Percentiles rank a stretch among this genome's conserved stretches.
Evolutionary conservation across 257 asterid species (phyloP).

Genomic region (Verbena officinalis): DNA sequence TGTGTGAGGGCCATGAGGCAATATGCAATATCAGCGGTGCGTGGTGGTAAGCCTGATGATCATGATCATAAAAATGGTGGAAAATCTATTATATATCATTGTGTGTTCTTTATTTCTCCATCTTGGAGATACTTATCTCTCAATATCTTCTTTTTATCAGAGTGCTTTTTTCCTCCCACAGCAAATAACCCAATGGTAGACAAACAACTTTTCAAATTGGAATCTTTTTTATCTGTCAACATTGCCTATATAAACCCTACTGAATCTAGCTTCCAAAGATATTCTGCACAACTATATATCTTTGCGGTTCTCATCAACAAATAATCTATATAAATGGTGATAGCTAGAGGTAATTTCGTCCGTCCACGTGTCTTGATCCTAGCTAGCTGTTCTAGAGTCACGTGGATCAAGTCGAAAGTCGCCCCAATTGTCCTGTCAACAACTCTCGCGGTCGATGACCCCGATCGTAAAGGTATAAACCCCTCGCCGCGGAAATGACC

Average conservation of each 20-base stretch:
- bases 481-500: too few relatives aligned
- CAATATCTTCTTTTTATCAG: constrained; percentile 2
- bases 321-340: too few relatives aligned
- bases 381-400: too few relatives aligned
- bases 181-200: constrained; percentile 1
- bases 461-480: too few relatives aligned
- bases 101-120: constrained; percentile 10
- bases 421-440: too few relatives aligned
- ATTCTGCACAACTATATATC: not conserved
- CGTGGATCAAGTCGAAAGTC: too few relatives aligned
- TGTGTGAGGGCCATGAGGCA: too few relatives aligned
- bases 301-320: not conserved
- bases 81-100: not conserved
- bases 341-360: too few relatives aligned
- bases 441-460: too few relatives aligned
- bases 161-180: constrained; percentile 7
- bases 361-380: too few relatives aligned
- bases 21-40: not conserved
- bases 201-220: too few relatives aligned
- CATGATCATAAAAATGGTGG: not conserved
- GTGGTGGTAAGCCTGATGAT: not conserved
- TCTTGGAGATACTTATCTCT: constrained; percentile 15
- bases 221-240: too few relatives aligned
- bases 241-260: not conserved
- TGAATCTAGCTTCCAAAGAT: not conserved